These are phyloP conservation scores for Clarireedia sp. DNA, from an alignment of 2,329 filamentous ascomycete genomes.

Conservation along the genomic window DNA sequence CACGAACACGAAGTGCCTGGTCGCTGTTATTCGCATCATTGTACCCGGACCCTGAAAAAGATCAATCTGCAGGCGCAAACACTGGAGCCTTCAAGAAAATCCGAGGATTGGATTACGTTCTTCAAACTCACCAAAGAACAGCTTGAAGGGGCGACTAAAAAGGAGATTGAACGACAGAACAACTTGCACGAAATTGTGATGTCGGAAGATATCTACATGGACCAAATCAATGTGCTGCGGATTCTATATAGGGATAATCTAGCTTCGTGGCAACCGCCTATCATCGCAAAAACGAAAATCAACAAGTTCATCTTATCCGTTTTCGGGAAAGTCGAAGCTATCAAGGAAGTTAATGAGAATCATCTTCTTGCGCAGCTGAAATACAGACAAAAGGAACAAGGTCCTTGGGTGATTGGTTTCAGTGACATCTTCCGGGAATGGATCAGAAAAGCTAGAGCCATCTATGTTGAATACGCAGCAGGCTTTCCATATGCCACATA, in stretches of 20 bases:
- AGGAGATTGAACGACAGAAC: slow-evolving; percentile 89
- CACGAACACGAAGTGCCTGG: slow-evolving; percentile 59
- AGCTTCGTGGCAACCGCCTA: slow-evolving; percentile 61
- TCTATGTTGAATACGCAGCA: slow-evolving; percentile 88
- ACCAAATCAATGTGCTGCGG: slow-evolving; percentile 77
- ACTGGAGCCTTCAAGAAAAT: slow-evolving; percentile 57
- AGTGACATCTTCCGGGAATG: slow-evolving; percentile 97
- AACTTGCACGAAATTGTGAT: slow-evolving; percentile 92
- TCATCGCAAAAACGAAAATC: slow-evolving; percentile 71
- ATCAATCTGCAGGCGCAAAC: slow-evolving; percentile 74
- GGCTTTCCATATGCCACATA: slow-evolving; percentile 79
- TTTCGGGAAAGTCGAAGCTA: slow-evolving; percentile 83
- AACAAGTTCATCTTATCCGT: slow-evolving; percentile 75
- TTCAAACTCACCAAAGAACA: slow-evolving; percentile 77
- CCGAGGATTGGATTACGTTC: slow-evolving; percentile 80
- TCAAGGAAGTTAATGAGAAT: slow-evolving; percentile 88
- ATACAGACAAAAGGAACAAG: slow-evolving; percentile 93
- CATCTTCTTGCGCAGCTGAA: slow-evolving; percentile 88
- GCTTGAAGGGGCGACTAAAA: slow-evolving; percentile 63
- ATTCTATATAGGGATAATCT: slow-evolving; percentile 81
- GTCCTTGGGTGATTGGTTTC: slow-evolving; percentile 87
- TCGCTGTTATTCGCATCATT: slow-evolving; percentile 89
- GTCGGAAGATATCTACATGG: slow-evolving; percentile 85
- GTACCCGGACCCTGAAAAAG: slow-evolving; percentile 89
- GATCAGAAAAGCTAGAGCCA: slow-evolving; percentile 85